A percentile compares a stretch with the other conserved stretches of the same genome.
phyloP scores from a whole-genome alignment of 1,284 basidiomycete genomes.

The Lentinus polychrous region DNA sequence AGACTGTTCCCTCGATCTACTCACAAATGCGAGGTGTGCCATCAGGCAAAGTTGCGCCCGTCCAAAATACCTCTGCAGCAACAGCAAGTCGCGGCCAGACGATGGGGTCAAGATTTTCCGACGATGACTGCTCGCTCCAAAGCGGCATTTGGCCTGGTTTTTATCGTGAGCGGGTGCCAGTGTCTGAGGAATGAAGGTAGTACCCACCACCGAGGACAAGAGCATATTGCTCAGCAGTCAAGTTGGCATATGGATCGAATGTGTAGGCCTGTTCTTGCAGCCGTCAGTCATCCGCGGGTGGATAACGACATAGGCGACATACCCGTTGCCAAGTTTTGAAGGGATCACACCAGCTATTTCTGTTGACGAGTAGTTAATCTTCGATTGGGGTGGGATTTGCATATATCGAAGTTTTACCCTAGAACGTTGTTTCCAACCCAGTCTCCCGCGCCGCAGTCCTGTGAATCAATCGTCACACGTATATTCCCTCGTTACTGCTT shows the following conservation, averaged over 20 bases:
- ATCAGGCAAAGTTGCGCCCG: constrained; percentile 37
- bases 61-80: constrained; percentile 79
- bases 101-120: constrained; percentile 62
- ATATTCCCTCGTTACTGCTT: background rate
- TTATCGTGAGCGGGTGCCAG: background rate
- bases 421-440: constrained; percentile 54
- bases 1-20: background rate
- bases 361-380: constrained; percentile 11
- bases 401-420: constrained; percentile 13
- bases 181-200: background rate
- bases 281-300: background rate
- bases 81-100: constrained; percentile 75
- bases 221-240: constrained; percentile 37
- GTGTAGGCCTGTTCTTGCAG: constrained; percentile 39
- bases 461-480: background rate
- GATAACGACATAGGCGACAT: background rate
- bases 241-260: constrained; percentile 61
- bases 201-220: constrained; percentile 57
- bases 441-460: constrained; percentile 74
- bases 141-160: constrained; percentile 47
- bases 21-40: constrained; percentile 17
- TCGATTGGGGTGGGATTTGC: background rate
- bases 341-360: constrained; percentile 58
- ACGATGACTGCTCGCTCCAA: constrained; percentile 73
- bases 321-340: constrained; percentile 70